Percentiles rank a stretch among this genome's conserved stretches.
phyloP scores from a whole-genome alignment of 495 filamentous ascomycete species.

The Hypoxylon fuscum region DNA sequence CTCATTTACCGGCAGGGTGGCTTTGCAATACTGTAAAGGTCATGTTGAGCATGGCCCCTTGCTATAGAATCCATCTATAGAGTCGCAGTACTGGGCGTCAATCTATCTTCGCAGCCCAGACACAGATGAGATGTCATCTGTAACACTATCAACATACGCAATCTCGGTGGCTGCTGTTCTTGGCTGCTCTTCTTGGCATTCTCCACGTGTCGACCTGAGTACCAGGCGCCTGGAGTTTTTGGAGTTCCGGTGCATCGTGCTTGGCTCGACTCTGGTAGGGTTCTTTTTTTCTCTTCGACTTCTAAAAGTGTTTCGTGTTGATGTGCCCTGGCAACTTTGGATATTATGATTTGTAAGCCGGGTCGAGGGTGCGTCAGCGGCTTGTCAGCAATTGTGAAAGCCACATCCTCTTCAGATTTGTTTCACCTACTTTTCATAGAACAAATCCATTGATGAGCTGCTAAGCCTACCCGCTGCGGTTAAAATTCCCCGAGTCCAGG shows the following conservation, averaged over 20 bases:
- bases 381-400: slow-evolving; percentile 30
- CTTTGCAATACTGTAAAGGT: slow-evolving; percentile 1
- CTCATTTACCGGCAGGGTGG: neutral
- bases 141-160: slow-evolving; percentile 6
- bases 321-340: slow-evolving; percentile 7
- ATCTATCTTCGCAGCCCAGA: neutral
- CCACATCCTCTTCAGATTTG: slow-evolving; percentile 10
- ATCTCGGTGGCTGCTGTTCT: neutral
- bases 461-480: slow-evolving; percentile 15
- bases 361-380: slow-evolving; percentile 22
- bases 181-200: slow-evolving; percentile 33
- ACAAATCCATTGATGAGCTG: slow-evolving; percentile 1
- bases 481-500: slow-evolving; percentile 23
- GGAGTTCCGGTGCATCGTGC: slow-evolving; percentile 2
- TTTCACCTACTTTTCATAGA: slow-evolving; percentile 6
- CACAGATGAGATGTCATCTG: slow-evolving; percentile 8
- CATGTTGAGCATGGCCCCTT: neutral
- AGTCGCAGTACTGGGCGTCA: neutral
- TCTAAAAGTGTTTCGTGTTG: slow-evolving; percentile 10
- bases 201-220: slow-evolving; percentile 16
- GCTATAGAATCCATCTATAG: neutral
- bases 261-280: slow-evolving; percentile 1
- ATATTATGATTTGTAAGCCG: slow-evolving; percentile 24
- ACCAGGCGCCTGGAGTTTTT: slow-evolving; percentile 14
- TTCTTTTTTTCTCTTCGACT: slow-evolving; percentile 4